phyloP scores from a whole-genome alignment of 2,329 filamentous ascomycete species.

The Ramularia endophylla region DNA sequence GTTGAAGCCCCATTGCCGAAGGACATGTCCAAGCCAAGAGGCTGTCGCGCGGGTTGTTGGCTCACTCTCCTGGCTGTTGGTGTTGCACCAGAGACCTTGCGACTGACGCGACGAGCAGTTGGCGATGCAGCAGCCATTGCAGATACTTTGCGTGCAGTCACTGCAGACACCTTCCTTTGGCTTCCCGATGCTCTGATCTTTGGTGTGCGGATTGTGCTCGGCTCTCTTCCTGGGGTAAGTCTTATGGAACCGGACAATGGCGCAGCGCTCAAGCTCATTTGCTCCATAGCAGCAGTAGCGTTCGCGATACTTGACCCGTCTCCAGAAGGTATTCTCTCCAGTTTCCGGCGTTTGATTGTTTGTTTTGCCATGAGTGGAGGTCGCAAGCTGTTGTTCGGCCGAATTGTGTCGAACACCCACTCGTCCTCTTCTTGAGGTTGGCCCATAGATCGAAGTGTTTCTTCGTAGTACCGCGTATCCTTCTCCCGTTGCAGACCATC shows the following conservation, averaged over 20 bases:
- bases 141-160: conserved; percentile 33
- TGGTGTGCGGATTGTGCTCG: conserved; percentile 34
- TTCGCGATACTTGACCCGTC: conserved; percentile 29
- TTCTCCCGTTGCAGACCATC: conserved; percentile 19
- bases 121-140: conserved; percentile 25
- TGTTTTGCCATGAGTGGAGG: conserved; percentile 44
- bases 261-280: conserved; percentile 40
- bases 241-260: conserved; percentile 29
- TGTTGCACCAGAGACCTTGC: conserved; percentile 32
- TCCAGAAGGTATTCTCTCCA: conserved; percentile 41
- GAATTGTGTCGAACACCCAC: conserved; percentile 95
- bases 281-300: conserved; percentile 34
- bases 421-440: conserved; percentile 67
- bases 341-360: conserved; percentile 46
- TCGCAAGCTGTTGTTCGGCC: conserved; percentile 55
- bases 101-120: conserved; percentile 27
- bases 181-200: conserved; percentile 27
- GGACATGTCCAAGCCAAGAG: conserved; percentile 81
- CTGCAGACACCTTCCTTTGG: conserved; percentile 34
- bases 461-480: conserved; percentile 81
- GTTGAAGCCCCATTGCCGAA: conserved; percentile 93
- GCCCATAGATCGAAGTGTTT: conserved; percentile 58
- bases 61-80: conserved; percentile 42
- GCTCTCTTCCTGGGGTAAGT: conserved; percentile 20
- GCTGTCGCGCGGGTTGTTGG: conserved; percentile 44